A percentile compares a stretch with the other conserved stretches of the same genome.
These are phyloP conservation scores for Hippophae tibetana DNA, from an alignment of 306 rosid genomes.

Conservation along the genomic window DNA sequence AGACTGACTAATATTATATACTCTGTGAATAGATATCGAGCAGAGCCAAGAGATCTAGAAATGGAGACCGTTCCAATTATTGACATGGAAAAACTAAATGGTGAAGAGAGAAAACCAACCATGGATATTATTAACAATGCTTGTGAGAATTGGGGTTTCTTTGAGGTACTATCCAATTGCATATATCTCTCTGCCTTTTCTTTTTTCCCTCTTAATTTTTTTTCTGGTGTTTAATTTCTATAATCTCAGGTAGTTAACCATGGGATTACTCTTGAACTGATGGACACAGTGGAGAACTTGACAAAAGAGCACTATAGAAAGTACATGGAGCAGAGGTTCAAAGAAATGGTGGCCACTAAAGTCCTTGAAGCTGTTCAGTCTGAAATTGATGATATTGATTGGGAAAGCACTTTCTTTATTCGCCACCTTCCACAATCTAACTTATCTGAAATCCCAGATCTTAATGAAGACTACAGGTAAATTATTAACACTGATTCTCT, in stretches of 20 bases:
- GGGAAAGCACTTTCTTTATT: constrained; percentile 92
- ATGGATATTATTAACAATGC: constrained; percentile 73
- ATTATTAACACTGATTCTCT: not conserved
- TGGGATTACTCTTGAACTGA: constrained; percentile 61
- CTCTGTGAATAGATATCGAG: not conserved
- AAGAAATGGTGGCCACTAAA: constrained; percentile 62
- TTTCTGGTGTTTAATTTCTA: not conserved
- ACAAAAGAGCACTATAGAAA: constrained; percentile 83
- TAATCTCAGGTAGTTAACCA: constrained; percentile 67
- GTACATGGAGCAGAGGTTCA: constrained; percentile 78
- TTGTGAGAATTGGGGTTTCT: constrained; percentile 96
- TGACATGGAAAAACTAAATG: constrained; percentile 63
- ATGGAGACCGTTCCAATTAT: constrained; percentile 46
- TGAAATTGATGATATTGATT: constrained; percentile 61
- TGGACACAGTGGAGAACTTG: constrained; percentile 76
- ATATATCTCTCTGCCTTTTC: not conserved
- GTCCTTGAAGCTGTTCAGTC: constrained; percentile 52
- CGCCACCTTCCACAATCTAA: constrained; percentile 84
- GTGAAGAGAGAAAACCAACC: constrained; percentile 46
- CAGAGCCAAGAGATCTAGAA: constrained; percentile 14
- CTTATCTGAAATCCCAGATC: constrained; percentile 63
- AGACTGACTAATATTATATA: too few relatives aligned
- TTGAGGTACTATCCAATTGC: constrained; percentile 46
- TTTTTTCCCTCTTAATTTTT: not conserved
- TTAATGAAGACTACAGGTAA: constrained; percentile 56